Percentiles rank a stretch among this genome's conserved stretches.
Evolutionary conservation across 202 grass and related monocot species (phyloP).

Genomic region (Eragrostis tef): DNA sequence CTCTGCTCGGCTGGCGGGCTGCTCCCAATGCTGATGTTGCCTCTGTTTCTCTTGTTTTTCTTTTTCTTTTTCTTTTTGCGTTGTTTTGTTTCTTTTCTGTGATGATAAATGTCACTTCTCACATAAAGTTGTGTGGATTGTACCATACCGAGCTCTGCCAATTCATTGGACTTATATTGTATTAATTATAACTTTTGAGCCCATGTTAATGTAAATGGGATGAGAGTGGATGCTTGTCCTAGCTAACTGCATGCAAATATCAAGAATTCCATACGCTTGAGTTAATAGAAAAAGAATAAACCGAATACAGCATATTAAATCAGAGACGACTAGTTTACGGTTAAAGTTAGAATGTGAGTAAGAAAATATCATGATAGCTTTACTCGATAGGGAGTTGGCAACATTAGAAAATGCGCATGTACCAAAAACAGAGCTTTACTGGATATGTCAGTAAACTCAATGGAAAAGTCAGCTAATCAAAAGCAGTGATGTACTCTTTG

Average conservation of each 20-base stretch:
- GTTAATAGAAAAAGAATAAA: neutral
- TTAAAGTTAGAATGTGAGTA: neutral
- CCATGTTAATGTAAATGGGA: neutral
- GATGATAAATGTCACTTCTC: neutral
- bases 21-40: neutral
- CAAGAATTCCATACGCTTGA: neutral
- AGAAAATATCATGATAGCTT: neutral
- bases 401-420: neutral
- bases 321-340: neutral
- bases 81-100: neutral
- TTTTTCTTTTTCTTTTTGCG: neutral
- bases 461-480: too few species aligned
- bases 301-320: neutral
- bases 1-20: neutral
- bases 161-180: neutral
- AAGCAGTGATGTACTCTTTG: too few species aligned
- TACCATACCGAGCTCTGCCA: neutral
- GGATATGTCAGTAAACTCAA: too few species aligned
- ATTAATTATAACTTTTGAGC: neutral
- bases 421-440: neutral
- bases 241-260: neutral
- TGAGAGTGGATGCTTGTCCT: neutral
- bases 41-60: neutral
- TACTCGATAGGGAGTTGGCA: neutral
- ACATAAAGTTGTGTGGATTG: neutral